Evolutionary conservation across 352 stramenopile species (phyloP), one percentile per base, ranked within the genome.

Genomic region (Aphanomyces stellatus): DNA sequence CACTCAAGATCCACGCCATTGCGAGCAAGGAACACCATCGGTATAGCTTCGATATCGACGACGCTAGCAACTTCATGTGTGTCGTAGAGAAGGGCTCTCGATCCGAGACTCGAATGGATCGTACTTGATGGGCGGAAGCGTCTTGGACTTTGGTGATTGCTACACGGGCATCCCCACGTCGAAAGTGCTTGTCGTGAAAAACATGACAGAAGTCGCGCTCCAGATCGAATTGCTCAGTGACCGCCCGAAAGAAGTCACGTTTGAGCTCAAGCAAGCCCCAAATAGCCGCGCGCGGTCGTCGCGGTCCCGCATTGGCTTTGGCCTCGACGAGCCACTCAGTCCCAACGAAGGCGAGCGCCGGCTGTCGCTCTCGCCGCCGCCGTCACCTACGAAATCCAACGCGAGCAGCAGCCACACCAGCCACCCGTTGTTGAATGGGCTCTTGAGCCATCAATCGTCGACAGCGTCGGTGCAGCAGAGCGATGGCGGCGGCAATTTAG

Each of bases 11-110:
- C 19, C 87, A 95, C 64, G 81, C 85, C 5, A 85, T 93, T 22
- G 91, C 86, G 24, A 93, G 91, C 74, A 90, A 93, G 66, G 87
- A 95, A 51, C 87, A 94, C 37, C 87, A 95, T 69, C 78, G 86
- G 86, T 94, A 69, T 56, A n/a, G 10, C 11, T 2, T 19, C 5
- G 5, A n/a, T 63, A 2, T 34, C 28, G 43, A 31, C 24, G 24
- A 30, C 37, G 17, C n/a, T 61, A 11, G 17, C 33, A 11, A 22
- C 11, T n/a, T 22, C 55, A 25, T 28, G 22, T 69, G n/a, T n/a
- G n/a, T n/a, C n/a, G n/a, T 63, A 95, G 87, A 62, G 87, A 96
- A 67, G 87, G 87, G 25, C 33, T 96, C 22, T 92, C 84, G 3
- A 93, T 96, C 59, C 91, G 91, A 71, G 86, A 94, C 43, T 79